Base-by-base conservation (phyloP, 306 rosid species). In the Sindora glabra region DNA sequence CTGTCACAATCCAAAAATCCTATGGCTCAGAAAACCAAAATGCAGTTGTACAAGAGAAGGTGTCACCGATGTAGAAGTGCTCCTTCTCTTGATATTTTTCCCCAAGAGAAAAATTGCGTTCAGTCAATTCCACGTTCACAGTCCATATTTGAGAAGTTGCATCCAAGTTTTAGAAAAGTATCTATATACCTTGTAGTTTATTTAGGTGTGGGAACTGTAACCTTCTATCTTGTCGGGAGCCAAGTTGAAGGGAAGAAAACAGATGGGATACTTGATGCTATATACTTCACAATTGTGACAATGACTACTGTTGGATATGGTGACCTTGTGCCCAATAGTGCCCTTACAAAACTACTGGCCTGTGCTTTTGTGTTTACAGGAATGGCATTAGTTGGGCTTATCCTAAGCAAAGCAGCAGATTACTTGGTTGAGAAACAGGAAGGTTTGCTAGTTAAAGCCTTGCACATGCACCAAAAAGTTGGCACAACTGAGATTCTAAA, bases 51-150 rank as follows among this genome's bases (percentile, higher is more conserved):
- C n/a, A 12, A 23, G 29, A 63, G 70, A 44, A 61, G 39, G 23
- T 42, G 16, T 52, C 62, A 59, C 6, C 76, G 48, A 15, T 15
- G 59, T 40, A 81, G 29, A 69, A 74, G 78, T 63, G 81, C 73
- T 45, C 80, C 78, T n/a, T 24, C 48, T 40, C 66, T 34, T 16
- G 53, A 52, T 2, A 8, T 33, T 8, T 8, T 33, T 33, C 38
- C 38, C 10, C 38, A 2, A 6, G 38, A 33, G 38, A 33, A 5
- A 33, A 33, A 33, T 33, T 2, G 38, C 10, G 38, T 33, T 33
- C 11, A 12, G 10, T 3, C 47, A 40, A 1, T 40, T 15, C 47
- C 47, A 1, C 16, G 47, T 40, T 12, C 4, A 11, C 7, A 40
- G 5, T 40, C 47, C 18, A 40, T 40, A 40, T 40, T 40, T 15